Percentiles rank a stretch among this genome's conserved stretches.
Conservation (phyloP, 179 eudicot species). For the Vitellaria paradoxa region DNA sequence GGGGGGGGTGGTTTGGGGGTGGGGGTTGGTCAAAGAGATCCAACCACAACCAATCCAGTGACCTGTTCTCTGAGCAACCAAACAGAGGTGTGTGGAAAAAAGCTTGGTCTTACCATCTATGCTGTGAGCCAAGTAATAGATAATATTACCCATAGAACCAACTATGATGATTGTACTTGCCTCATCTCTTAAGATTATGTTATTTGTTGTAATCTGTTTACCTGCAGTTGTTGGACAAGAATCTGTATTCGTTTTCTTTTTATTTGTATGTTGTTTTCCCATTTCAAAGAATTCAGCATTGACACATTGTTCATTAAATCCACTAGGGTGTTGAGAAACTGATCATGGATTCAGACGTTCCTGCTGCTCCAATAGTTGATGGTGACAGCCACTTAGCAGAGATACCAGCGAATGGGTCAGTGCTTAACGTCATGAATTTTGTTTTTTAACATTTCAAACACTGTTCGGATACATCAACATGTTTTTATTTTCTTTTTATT, state of each 20-base stretch:
- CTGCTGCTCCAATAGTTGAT: slow-evolving; percentile 24
- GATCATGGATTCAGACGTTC: slow-evolving; percentile 31
- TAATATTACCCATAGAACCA: neutral
- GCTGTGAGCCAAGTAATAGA: neutral
- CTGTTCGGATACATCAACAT: neutral
- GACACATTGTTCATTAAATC: neutral
- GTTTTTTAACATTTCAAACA: neutral
- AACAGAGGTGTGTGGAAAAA: neutral
- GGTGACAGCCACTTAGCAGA: slow-evolving; percentile 25
- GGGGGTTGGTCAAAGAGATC: too few relatives aligned
- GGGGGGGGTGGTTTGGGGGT: too few relatives aligned
- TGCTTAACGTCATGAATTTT: slow-evolving; percentile 5
- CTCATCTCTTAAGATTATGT: neutral
- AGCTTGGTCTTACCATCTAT: neutral
- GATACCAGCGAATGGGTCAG: slow-evolving; percentile 35
- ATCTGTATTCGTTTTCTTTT: neutral
- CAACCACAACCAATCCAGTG: neutral
- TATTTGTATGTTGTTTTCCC: neutral
- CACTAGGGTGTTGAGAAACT: neutral
- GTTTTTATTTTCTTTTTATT: too few relatives aligned
- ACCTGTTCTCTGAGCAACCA: neutral
- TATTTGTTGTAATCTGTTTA: neutral
- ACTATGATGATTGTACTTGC: neutral
- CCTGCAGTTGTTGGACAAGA: neutral
- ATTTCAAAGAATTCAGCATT: neutral